A percentile compares a stretch with the other conserved stretches of the same genome.
Conservation (phyloP, 805 yeast genomes). For the Brettanomyces custersianus region DNA sequence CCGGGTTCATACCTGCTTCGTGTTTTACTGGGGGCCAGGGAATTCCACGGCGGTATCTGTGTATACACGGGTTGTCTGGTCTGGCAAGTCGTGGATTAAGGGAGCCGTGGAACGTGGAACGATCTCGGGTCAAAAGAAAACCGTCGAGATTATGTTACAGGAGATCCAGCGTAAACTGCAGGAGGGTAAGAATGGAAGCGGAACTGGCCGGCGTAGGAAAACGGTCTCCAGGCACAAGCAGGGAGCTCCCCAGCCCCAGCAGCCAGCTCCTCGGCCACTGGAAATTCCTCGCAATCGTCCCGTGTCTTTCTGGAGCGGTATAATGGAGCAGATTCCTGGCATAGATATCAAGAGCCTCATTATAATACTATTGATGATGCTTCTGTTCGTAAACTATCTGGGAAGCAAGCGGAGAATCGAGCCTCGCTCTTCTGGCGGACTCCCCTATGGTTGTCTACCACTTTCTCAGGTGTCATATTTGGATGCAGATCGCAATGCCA, state of each 20-base stretch:
- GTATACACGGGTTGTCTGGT: constrained; percentile 56
- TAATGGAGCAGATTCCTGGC: too few relatives aligned
- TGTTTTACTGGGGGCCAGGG: constrained; percentile 53
- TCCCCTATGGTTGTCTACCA: too few relatives aligned
- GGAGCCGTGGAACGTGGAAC: constrained; percentile 69
- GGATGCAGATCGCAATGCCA: constrained; percentile 30
- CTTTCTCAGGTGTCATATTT: constrained; percentile 27
- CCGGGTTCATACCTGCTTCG: constrained; percentile 47
- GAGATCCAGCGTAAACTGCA: constrained; percentile 34
- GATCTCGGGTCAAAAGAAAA: constrained; percentile 61
- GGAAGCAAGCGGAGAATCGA: too few relatives aligned
- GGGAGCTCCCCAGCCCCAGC: too few relatives aligned
- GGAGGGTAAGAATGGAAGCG: constrained; percentile 1
- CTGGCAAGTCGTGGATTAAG: constrained; percentile 71
- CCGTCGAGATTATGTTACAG: constrained; percentile 38
- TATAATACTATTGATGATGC: too few relatives aligned
- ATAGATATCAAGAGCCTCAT: too few relatives aligned
- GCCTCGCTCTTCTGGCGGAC: too few relatives aligned
- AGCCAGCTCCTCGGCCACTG: too few relatives aligned
- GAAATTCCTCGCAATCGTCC: not conserved
- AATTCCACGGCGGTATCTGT: constrained; percentile 46
- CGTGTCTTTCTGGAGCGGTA: not conserved
- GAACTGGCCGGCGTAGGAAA: not conserved
- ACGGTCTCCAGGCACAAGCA: too few relatives aligned
- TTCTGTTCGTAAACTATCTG: too few relatives aligned